Percentiles rank a stretch among this genome's conserved stretches.
phyloP scores from a whole-genome alignment of 1,284 basidiomycete genomes.

The Chalciporus sp. region DNA sequence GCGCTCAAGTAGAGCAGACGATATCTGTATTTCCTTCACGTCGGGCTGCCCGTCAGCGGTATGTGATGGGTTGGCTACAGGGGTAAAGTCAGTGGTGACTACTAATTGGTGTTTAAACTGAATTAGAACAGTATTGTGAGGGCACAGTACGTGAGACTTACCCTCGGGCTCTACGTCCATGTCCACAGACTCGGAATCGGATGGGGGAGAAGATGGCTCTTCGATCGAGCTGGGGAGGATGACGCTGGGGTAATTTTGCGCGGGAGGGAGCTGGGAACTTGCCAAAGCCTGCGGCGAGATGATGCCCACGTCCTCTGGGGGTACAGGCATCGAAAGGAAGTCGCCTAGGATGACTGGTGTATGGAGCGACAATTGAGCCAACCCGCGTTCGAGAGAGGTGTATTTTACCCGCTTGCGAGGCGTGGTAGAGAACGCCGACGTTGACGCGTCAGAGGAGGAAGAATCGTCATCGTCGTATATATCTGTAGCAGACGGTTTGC shows the following conservation, averaged over 20 bases:
- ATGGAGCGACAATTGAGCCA: conserved; percentile 54
- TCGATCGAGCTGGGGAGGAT: conserved; percentile 46
- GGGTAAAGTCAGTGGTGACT: conserved; percentile 1
- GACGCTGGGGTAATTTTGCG: conserved; percentile 20
- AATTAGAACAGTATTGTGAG: not conserved
- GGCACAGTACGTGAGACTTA: conserved; percentile 10
- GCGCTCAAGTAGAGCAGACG: conserved; percentile 50
- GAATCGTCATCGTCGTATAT: conserved; percentile 17
- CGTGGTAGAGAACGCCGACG: conserved; percentile 14
- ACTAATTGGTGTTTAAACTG: not conserved
- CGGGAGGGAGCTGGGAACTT: not conserved
- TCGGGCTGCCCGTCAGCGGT: conserved; percentile 13
- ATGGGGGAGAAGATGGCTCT: conserved; percentile 40
- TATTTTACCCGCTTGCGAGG: conserved; percentile 52
- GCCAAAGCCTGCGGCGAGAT: conserved; percentile 8
- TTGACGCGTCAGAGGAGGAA: conserved; percentile 7
- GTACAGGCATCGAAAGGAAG: not conserved
- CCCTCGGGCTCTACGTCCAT: conserved; percentile 65
- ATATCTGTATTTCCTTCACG: conserved; percentile 34
- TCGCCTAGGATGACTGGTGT: conserved; percentile 1
- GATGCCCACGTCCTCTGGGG: conserved; percentile 16
- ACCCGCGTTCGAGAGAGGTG: conserved; percentile 55
- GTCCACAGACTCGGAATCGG: conserved; percentile 46
- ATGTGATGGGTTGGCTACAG: not conserved
- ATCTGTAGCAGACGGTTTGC: conserved; percentile 40